phyloP scores from a whole-genome alignment of 805 yeast species.

The Pichia ethanolica region DNA sequence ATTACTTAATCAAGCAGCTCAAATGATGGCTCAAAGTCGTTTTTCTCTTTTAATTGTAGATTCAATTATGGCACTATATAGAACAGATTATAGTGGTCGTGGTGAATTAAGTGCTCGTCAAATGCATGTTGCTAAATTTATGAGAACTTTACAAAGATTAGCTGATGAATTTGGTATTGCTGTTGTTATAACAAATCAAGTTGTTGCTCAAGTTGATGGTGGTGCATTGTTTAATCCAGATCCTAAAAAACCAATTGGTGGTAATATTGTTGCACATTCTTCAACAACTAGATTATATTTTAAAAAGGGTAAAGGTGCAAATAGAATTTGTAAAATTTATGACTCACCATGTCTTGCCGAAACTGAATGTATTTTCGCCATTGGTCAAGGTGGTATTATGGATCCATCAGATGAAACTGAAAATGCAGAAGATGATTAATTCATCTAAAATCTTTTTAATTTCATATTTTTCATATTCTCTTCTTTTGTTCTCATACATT shows the following conservation, averaged over 20 bases:
- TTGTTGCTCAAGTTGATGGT: slow-evolving; percentile 95
- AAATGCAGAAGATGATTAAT: slow-evolving; percentile 43
- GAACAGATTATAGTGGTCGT: slow-evolving; percentile 92
- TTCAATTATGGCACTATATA: slow-evolving; percentile 91
- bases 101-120: slow-evolving; percentile 95
- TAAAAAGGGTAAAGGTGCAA: slow-evolving; percentile 86
- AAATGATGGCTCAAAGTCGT: slow-evolving; percentile 92
- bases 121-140: slow-evolving; percentile 84
- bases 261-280: slow-evolving; percentile 94
- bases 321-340: slow-evolving; percentile 87
- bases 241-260: slow-evolving; percentile 98
- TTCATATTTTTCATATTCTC: neutral
- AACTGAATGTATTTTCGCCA: slow-evolving; percentile 89
- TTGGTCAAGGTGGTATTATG: slow-evolving; percentile 94
- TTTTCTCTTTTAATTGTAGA: slow-evolving; percentile 90
- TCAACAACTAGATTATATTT: slow-evolving; percentile 89
- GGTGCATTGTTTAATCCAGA: slow-evolving; percentile 85
- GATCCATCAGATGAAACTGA: slow-evolving; percentile 60
- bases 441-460: neutral
- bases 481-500: neutral
- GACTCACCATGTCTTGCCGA: slow-evolving; percentile 97
- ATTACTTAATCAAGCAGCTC: slow-evolving; percentile 81
- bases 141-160: slow-evolving; percentile 84
- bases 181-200: slow-evolving; percentile 92
- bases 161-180: slow-evolving; percentile 99